These are phyloP conservation scores for Linum lewisii DNA, from an alignment of 345 rosid genomes.

Conservation along the genomic window DNA sequence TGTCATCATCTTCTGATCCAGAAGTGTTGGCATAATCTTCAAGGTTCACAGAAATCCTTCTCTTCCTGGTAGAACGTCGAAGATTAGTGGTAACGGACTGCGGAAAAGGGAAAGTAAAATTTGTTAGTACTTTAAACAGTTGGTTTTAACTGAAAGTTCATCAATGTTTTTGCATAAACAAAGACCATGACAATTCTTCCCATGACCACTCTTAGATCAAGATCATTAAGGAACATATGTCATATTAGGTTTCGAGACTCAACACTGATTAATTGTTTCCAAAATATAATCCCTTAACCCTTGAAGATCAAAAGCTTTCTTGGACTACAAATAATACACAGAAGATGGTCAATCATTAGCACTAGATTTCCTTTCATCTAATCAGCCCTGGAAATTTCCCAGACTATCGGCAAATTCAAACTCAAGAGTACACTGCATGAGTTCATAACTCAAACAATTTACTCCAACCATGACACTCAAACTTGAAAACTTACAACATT, in stretches of 20 bases:
- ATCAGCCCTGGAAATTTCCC: background rate
- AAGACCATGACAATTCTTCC: background rate
- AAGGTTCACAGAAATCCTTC: slow-evolving; percentile 73
- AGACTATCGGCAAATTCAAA: background rate
- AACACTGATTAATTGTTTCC: background rate
- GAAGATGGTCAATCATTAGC: no score
- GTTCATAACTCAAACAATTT: background rate
- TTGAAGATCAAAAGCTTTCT: background rate
- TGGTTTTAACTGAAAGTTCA: slow-evolving; percentile 1
- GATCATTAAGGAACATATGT: no score
- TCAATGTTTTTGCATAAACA: slow-evolving; percentile 10
- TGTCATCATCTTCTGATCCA: slow-evolving; percentile 87
- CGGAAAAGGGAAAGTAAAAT: slow-evolving; percentile 15
- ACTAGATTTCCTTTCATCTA: background rate
- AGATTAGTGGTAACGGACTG: slow-evolving; percentile 75
- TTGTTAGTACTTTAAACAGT: slow-evolving; percentile 16
- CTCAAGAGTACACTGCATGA: background rate
- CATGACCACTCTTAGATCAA: background rate
- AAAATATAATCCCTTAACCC: background rate
- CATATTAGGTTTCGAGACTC: background rate
- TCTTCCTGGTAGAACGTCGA: slow-evolving; percentile 91
- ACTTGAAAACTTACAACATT: background rate
- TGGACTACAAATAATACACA: no score
- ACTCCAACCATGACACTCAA: background rate
- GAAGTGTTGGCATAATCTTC: slow-evolving; percentile 82